These are phyloP conservation scores for Skeletonema potamos DNA, from an alignment of 108 stramenopile species.

Conservation along the genomic window DNA sequence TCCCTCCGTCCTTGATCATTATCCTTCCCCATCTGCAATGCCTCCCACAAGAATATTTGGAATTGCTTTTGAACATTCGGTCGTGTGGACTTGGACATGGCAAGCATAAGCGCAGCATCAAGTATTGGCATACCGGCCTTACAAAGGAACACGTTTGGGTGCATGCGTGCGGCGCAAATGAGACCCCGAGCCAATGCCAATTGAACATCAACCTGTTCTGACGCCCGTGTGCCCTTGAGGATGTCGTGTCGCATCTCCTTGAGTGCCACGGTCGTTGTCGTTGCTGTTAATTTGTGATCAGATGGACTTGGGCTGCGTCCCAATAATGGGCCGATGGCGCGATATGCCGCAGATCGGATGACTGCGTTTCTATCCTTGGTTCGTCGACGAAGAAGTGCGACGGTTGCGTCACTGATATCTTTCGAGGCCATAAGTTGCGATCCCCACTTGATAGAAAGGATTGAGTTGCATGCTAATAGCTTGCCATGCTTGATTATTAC, in stretches of 20 bases:
- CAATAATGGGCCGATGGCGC: slow-evolving; percentile 43
- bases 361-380: slow-evolving; percentile 37
- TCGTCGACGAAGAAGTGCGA: slow-evolving; percentile 27
- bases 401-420: slow-evolving; percentile 36
- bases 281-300: slow-evolving; percentile 17
- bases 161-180: slow-evolving; percentile 31
- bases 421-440: slow-evolving; percentile 26
- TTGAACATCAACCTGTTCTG: slow-evolving; percentile 49
- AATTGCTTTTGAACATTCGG: slow-evolving; percentile 49
- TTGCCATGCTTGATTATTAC: slow-evolving; percentile 35
- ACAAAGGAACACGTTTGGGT: slow-evolving; percentile 44
- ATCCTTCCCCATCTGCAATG: slow-evolving; percentile 30
- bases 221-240: slow-evolving; percentile 49
- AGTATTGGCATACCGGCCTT: slow-evolving; percentile 50
- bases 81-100: slow-evolving; percentile 39
- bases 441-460: slow-evolving; percentile 35
- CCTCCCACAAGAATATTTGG: slow-evolving; percentile 53
- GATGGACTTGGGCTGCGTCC: slow-evolving; percentile 22
- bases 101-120: slow-evolving; percentile 58
- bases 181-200: slow-evolving; percentile 47
- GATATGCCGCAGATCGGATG: slow-evolving; percentile 44
- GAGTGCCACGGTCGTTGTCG: slow-evolving; percentile 17
- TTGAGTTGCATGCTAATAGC: slow-evolving; percentile 31
- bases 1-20: not conserved
- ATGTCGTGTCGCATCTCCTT: slow-evolving; percentile 48